A percentile compares a stretch with the other conserved stretches of the same genome.
Evolutionary conservation across 176 grass and related monocot species (phyloP).

Genomic region (Oryza meridionalis): DNA sequence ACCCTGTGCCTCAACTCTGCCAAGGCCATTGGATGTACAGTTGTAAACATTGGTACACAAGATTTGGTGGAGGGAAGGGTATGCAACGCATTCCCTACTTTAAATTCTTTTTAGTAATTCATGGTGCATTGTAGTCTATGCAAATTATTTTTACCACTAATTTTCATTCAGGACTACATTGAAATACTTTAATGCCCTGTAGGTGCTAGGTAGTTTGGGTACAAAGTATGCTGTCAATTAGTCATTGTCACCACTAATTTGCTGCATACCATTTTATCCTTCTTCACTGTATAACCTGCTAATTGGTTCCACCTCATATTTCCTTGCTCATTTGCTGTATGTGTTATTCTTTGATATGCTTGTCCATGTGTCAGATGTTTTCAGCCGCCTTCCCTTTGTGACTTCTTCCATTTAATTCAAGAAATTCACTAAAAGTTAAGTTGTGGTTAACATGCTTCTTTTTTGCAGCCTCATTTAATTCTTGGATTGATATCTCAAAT

Average conservation of each 20-base stretch:
- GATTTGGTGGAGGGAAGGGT: conserved; percentile 98
- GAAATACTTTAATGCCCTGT: neutral
- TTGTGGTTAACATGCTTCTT: conserved; percentile 36
- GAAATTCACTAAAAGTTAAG: conserved; percentile 8
- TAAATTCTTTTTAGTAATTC: conserved; percentile 5
- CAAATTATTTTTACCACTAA: neutral
- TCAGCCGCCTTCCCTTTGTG: neutral
- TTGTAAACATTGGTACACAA: conserved; percentile 98
- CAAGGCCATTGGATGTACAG: conserved; percentile 98
- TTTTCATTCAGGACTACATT: conserved; percentile 3
- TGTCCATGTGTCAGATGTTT: neutral
- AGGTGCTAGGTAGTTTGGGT: neutral
- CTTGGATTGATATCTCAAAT: conserved; percentile 99
- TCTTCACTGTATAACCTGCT: conserved; percentile 15
- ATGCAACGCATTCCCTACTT: conserved; percentile 33
- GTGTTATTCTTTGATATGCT: neutral
- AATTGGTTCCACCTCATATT: neutral
- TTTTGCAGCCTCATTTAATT: conserved; percentile 89
- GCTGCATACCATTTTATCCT: neutral
- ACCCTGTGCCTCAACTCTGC: conserved; percentile 99
- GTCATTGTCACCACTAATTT: conserved; percentile 26
- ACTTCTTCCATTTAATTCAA: conserved; percentile 17
- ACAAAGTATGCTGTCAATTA: neutral
- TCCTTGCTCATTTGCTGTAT: conserved; percentile 6
- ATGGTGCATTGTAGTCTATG: neutral